Base-by-base conservation (phyloP, 2,329 filamentous ascomycete species). In the Fusarium graminum region DNA sequence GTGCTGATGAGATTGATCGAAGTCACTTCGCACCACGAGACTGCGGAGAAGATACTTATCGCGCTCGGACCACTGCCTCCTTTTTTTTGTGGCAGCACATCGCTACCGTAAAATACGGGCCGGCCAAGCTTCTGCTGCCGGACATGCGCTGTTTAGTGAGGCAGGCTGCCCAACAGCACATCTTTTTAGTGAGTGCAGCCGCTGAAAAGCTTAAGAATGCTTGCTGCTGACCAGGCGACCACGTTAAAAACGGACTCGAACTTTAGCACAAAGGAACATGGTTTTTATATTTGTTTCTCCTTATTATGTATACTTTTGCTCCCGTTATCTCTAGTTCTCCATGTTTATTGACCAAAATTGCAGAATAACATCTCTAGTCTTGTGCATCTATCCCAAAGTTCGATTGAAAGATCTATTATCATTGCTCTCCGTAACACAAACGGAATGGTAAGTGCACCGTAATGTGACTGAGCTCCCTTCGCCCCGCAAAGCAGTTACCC, bases 1-100 rank as follows among this genome's bases (percentile, higher is more conserved):
- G 69, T 70, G 66, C 65, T 59, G 40, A 16, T 43, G 45, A 44
- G 65, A 62, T 56, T 49, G 60, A 53, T 56, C 28, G 30, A 75
- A 57, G 74, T 75, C 72, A 75, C 75, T 73, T 45, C 14, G 4
- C 56, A 62, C 63, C 19, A 12, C 5, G 9, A 7, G 50, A 67
- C 67, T 25, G 70, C 61, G n/a, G 29, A n/a, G 2, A 5, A 65
- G 73, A 60, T 78, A 78, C 76, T 55, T 72, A 2, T 3, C 26
- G 51, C 70, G 72, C 74, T 73, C 51, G 68, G 73, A 62, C 74
- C 75, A 74, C 56, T 65, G 69, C 67, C 74, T 74, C 74, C 72
- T 76, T 75, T 75, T 71, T 67, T 68, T 52, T 52, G 49, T 63
- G 46, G 44, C 42, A 22, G 19, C 22, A 43, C 17, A 29, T 28